Evolutionary conservation across 1,284 basidiomycete species (phyloP).

Genomic region (Heterobasidion occidentale): DNA sequence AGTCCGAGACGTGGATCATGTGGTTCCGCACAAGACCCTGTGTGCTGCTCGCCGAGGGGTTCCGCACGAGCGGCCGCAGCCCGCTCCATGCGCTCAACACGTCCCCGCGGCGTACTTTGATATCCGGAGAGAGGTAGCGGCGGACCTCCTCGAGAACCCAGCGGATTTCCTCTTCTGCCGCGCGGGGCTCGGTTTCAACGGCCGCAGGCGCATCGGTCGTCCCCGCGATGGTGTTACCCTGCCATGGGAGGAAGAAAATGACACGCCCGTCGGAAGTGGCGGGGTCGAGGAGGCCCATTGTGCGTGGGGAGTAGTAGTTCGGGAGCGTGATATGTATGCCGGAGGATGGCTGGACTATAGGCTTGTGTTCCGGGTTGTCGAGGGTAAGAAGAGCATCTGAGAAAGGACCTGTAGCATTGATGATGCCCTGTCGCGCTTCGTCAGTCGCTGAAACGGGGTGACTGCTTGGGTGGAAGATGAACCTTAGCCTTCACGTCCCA

Average conservation of each 20-base stretch:
- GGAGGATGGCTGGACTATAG: conserved; percentile 89
- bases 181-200: conserved; percentile 76
- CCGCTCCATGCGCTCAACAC: conserved; percentile 96
- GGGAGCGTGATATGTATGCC: conserved; percentile 97
- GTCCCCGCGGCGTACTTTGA: conserved; percentile 92
- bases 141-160: conserved; percentile 95
- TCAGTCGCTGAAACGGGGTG: neutral
- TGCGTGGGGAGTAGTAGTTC: conserved; percentile 93
- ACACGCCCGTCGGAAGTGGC: conserved; percentile 94
- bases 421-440: conserved; percentile 53
- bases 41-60: conserved; percentile 75
- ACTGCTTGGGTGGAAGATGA: conserved; percentile 5
- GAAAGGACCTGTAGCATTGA: conserved; percentile 98
- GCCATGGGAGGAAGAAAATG: conserved; percentile 99
- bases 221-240: conserved; percentile 95
- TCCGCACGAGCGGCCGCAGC: conserved; percentile 82
- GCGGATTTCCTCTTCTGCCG: conserved; percentile 90
- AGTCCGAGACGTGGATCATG: conserved; percentile 81
- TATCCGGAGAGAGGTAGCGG: conserved; percentile 85
- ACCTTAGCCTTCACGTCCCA: conserved; percentile 83
- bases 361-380: conserved; percentile 75
- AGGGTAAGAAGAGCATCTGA: conserved; percentile 81
- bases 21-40: conserved; percentile 92
- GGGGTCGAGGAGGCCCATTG: conserved; percentile 94
- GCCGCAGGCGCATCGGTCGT: conserved; percentile 86